These are phyloP conservation scores for Pseudogymnoascus sp. DNA, from an alignment of 2,329 filamentous ascomycete genomes.

Conservation along the genomic window DNA sequence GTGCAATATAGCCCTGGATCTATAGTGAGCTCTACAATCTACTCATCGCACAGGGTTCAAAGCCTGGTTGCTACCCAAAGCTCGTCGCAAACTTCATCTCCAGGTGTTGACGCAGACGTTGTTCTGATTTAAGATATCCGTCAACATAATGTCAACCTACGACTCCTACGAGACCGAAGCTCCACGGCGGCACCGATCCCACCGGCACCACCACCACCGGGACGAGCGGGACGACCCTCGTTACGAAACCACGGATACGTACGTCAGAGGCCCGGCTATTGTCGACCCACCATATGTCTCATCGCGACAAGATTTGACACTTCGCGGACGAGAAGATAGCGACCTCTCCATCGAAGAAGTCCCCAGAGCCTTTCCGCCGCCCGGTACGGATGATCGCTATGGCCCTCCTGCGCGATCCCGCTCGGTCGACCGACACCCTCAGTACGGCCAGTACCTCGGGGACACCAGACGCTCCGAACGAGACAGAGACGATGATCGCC, in stretches of 20 bases:
- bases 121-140: background rate
- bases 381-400: slow-evolving; percentile 35
- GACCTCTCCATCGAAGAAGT: slow-evolving; percentile 74
- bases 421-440: slow-evolving; percentile 54
- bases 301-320: slow-evolving; percentile 48
- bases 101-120: background rate
- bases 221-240: slow-evolving; percentile 45
- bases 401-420: slow-evolving; percentile 49
- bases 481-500: slow-evolving; percentile 38
- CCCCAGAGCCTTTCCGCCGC: slow-evolving; percentile 74
- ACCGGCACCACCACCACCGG: slow-evolving; percentile 15
- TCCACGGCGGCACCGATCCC: slow-evolving; percentile 22
- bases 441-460: slow-evolving; percentile 53
- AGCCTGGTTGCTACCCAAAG: background rate
- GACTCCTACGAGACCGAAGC: slow-evolving; percentile 27
- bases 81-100: background rate
- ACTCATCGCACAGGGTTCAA: background rate
- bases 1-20: background rate
- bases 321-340: slow-evolving; percentile 62
- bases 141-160: slow-evolving; percentile 21
- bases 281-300: slow-evolving; percentile 23
- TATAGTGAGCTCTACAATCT: slow-evolving; percentile 4
- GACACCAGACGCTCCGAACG: slow-evolving; percentile 42
- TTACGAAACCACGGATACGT: slow-evolving; percentile 40
- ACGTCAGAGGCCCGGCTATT: slow-evolving; percentile 22